These are phyloP conservation scores for Colletotrichum horii DNA, from an alignment of 2,329 filamentous ascomycete species.

Conservation along the genomic window DNA sequence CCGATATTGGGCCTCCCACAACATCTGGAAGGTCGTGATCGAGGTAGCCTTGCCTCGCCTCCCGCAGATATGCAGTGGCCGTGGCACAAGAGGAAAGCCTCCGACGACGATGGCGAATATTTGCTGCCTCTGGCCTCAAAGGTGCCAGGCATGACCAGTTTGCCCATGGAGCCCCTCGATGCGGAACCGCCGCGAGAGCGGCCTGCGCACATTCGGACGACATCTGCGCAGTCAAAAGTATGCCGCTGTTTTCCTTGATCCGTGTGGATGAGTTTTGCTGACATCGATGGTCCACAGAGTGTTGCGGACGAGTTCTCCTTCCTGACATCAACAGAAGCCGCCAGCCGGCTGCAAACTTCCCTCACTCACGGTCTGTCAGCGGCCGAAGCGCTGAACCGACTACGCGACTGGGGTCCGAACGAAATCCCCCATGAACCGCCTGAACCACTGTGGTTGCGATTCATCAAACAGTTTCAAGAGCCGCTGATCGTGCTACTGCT, in stretches of 20 bases:
- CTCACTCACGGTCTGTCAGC: constrained; percentile 80
- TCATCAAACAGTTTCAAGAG: constrained; percentile 96
- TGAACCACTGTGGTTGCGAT: constrained; percentile 93
- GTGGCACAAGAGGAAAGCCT: constrained; percentile 36
- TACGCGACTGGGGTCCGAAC: constrained; percentile 85
- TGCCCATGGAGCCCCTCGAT: constrained; percentile 29
- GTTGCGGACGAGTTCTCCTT: constrained; percentile 66
- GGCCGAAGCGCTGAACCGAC: constrained; percentile 78
- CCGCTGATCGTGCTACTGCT: constrained; percentile 92
- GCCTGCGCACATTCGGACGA: constrained; percentile 49
- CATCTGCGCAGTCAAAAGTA: constrained; percentile 62
- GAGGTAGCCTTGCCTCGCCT: constrained; percentile 8
- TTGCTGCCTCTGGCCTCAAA: constrained; percentile 38
- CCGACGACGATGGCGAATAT: constrained; percentile 31
- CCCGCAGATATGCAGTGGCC: constrained; percentile 40
- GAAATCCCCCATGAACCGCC: constrained; percentile 94
- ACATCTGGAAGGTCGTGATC: constrained; percentile 17
- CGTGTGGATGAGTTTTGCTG: neutral
- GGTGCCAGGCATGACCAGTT: constrained; percentile 34
- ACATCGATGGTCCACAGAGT: constrained; percentile 38
- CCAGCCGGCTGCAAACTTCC: constrained; percentile 80
- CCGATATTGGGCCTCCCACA: neutral
- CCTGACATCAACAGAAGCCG: constrained; percentile 80
- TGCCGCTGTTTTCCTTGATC: constrained; percentile 24
- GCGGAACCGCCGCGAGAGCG: constrained; percentile 37